Base-by-base conservation (phyloP, 495 filamentous ascomycete genomes). In the Penicillium flavigenum region DNA sequence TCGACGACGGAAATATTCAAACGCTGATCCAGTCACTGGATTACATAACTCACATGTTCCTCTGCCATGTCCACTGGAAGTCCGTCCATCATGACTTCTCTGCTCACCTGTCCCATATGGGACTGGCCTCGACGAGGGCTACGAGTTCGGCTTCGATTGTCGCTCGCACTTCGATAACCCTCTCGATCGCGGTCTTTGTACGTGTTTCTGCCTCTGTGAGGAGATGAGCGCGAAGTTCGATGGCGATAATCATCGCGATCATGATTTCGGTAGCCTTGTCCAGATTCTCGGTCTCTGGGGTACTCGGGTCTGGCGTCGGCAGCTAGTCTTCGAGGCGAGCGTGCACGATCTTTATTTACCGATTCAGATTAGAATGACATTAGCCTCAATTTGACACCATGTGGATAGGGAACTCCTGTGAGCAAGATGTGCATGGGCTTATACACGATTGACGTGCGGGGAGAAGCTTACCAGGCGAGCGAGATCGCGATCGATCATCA, bases 51-150 rank as follows among this genome's bases (percentile, higher is more conserved):
- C 56, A 83, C 86, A 77, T 83, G 79, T 74, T 84, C 81, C 80
- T 88, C 79, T 61, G 67, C 74, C 76, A 83, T 83, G 53, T 84
- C 77, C 66, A 81, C 66, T 39, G 77, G 79, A 44, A 88, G 63
- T 31, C 83, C 84, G 59, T 86, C 83, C 72, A 88, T 75, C 58
- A 85, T 86, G 14, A 87, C 71, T 64, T 85, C 84, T 64, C 76
- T 70, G 53, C 79, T 83, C 50, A 82, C 81, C 42, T 74, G 73
- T 39, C 80, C 82, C 62, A 70, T 74, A 51, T 77, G 68, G 24
- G 76, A 66, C 48, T 72, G 72, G 50, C 75, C 68, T 56, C 75
- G 67, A n/a, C 70, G 72, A 14, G 63, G 73, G 50, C 76, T 76
- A 47, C 67, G 70, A 52, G 72, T 77, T 34, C 69, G 68, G 52